phyloP scores from a whole-genome alignment of 2,329 filamentous ascomycete species.

The Pseudopyricularia javanii region DNA sequence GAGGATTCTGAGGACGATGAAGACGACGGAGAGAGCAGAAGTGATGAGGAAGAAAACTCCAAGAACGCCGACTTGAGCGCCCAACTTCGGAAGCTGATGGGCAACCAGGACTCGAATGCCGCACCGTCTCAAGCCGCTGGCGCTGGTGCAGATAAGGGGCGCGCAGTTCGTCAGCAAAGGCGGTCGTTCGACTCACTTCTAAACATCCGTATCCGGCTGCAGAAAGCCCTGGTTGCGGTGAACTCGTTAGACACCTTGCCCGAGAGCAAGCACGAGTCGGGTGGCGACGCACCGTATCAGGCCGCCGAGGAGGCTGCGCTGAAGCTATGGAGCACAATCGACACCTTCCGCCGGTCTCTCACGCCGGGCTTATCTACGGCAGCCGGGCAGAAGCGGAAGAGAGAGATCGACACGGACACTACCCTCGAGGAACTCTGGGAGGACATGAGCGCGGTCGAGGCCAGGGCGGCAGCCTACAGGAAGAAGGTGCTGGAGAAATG shows the following conservation, averaged over 20 bases:
- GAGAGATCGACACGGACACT: slow-evolving; percentile 11
- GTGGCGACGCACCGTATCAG: slow-evolving; percentile 43
- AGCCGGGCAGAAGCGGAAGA: slow-evolving; percentile 52
- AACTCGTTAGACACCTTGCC: slow-evolving; percentile 54
- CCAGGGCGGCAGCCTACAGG: slow-evolving; percentile 44
- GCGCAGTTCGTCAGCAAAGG: slow-evolving; percentile 75
- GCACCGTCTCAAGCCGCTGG: slow-evolving; percentile 52
- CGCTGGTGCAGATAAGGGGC: slow-evolving; percentile 72
- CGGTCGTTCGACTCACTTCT: slow-evolving; percentile 78
- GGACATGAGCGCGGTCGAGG: slow-evolving; percentile 55
- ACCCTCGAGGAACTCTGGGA: slow-evolving; percentile 58
- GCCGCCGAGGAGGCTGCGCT: slow-evolving; percentile 79
- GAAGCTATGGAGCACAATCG: slow-evolving; percentile 72
- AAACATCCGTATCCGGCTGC: slow-evolving; percentile 81
- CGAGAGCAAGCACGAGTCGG: slow-evolving; percentile 18
- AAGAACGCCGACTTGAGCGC: slow-evolving; percentile 23
- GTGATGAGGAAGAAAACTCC: slow-evolving; percentile 14
- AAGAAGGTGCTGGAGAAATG: slow-evolving; percentile 75
- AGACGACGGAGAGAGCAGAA: slow-evolving; percentile 21
- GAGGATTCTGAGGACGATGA: slow-evolving; percentile 20
- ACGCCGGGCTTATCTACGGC: slow-evolving; percentile 28
- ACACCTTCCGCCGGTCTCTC: slow-evolving; percentile 53
- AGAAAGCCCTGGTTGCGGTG: slow-evolving; percentile 74
- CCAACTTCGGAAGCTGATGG: slow-evolving; percentile 54
- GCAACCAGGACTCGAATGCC: slow-evolving; percentile 48